phyloP scores from a whole-genome alignment of 345 rosid genomes.

The Laguncularia racemosa region DNA sequence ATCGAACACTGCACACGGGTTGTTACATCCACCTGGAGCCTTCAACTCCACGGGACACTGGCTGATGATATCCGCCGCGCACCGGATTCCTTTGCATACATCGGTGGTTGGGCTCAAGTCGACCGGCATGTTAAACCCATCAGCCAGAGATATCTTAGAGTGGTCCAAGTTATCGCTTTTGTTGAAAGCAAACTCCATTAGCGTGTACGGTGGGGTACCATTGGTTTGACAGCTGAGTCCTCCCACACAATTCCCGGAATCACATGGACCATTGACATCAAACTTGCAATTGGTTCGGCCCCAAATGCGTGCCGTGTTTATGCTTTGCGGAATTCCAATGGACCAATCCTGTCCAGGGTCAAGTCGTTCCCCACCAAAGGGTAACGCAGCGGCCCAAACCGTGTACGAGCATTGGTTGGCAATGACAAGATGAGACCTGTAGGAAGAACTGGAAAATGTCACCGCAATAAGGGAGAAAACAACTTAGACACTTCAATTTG shows the following conservation, averaged over 20 bases:
- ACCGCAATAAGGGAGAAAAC: too few relatives aligned
- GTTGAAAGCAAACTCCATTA: slow-evolving; percentile 20
- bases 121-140: slow-evolving; percentile 27
- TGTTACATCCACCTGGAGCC: slow-evolving; percentile 22
- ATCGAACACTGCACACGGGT: slow-evolving; percentile 22
- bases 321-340: slow-evolving; percentile 7
- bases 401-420: slow-evolving; percentile 22
- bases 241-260: slow-evolving; percentile 23
- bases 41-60: slow-evolving; percentile 18
- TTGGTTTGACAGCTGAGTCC: slow-evolving; percentile 4
- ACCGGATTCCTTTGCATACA: slow-evolving; percentile 12
- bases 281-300: slow-evolving; percentile 19
- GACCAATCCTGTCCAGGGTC: slow-evolving; percentile 16
- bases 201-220: slow-evolving; percentile 17
- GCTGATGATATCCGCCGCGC: slow-evolving; percentile 10
- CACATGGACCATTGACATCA: slow-evolving; percentile 14
- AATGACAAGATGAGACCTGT: slow-evolving; percentile 11
- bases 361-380: slow-evolving; percentile 16
- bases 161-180: slow-evolving; percentile 11
- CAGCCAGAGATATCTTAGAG: slow-evolving; percentile 21
- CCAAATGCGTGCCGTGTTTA: slow-evolving; percentile 12
- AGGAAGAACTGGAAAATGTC: not conserved
- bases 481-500: too few relatives aligned
- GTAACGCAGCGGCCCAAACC: slow-evolving; percentile 18
- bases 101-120: slow-evolving; percentile 14